Conservation (phyloP, 148 eudicot genomes). For the Rhododendron williamsianum region DNA sequence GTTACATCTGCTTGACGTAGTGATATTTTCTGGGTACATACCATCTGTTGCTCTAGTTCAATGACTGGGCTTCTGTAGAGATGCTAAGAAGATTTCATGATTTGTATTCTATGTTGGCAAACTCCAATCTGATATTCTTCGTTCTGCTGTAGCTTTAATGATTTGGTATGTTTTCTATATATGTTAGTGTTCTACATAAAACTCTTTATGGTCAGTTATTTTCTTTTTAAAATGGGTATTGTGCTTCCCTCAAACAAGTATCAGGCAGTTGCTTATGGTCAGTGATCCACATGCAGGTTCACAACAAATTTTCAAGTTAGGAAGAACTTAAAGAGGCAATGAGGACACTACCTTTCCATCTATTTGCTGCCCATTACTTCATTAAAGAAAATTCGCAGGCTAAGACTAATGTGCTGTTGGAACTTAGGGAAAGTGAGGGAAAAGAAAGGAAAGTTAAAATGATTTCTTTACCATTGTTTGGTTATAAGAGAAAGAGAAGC, state of each 20-base stretch:
- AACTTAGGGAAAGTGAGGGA: not conserved
- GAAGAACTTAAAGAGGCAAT: not conserved
- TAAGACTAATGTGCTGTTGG: not conserved
- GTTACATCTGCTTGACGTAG: constrained; percentile 8
- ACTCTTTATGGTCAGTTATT: not conserved
- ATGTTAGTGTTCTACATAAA: not conserved
- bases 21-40: constrained; percentile 19
- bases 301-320: not conserved
- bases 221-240: not conserved
- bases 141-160: not conserved
- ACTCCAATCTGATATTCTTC: not conserved
- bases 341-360: not conserved
- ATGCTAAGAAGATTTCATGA: constrained; percentile 2
- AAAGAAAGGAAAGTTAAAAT: too few relatives aligned
- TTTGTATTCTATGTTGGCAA: constrained; percentile 4
- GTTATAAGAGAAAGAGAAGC: not conserved
- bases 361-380: not conserved
- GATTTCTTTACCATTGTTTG: not conserved
- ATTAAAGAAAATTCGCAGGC: not conserved
- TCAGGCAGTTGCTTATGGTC: not conserved
- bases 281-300: not conserved
- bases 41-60: not conserved
- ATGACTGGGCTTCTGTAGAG: constrained; percentile 14
- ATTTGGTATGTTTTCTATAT: not conserved
- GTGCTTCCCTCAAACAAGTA: not conserved